A percentile compares a stretch with the other conserved stretches of the same genome.
Evolutionary conservation across 2,329 filamentous ascomycete species (phyloP).

Genomic region (Botrytis deweyae): DNA sequence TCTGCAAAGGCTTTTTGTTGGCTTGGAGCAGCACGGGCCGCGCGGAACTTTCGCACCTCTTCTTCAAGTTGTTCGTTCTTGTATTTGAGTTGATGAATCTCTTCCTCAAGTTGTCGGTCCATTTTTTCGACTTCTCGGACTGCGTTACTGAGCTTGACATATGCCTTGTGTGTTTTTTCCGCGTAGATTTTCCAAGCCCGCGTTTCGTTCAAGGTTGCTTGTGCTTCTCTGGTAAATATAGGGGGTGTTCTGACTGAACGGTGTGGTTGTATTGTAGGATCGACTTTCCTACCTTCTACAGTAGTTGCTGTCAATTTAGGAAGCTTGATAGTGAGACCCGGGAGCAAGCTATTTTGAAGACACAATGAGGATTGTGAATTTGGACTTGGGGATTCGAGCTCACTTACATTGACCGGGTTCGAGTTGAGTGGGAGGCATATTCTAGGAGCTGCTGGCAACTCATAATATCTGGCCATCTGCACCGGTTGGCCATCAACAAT

Average conservation of each 20-base stretch:
- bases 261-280: not conserved
- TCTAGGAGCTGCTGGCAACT: not conserved
- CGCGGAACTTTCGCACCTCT: not conserved
- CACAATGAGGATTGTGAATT: not conserved
- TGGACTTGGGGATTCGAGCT: not conserved
- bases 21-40: not conserved
- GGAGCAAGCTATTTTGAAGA: not conserved
- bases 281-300: not conserved
- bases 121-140: not conserved
- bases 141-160: not conserved
- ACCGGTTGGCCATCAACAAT: not conserved
- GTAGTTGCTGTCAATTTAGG: not conserved
- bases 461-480: not conserved
- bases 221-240: not conserved
- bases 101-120: not conserved
- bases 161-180: not conserved
- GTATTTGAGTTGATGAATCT: not conserved
- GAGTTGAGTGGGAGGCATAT: not conserved
- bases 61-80: not conserved
- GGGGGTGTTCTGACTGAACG: not conserved
- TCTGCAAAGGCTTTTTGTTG: not conserved
- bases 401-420: not conserved
- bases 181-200: slow-evolving; percentile 3
- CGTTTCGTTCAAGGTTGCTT: not conserved
- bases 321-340: not conserved